Percentiles rank a stretch among this genome's conserved stretches.
Conservation (phyloP, 1,139 yeast genomes). For the Yamadazyma buinensis region DNA sequence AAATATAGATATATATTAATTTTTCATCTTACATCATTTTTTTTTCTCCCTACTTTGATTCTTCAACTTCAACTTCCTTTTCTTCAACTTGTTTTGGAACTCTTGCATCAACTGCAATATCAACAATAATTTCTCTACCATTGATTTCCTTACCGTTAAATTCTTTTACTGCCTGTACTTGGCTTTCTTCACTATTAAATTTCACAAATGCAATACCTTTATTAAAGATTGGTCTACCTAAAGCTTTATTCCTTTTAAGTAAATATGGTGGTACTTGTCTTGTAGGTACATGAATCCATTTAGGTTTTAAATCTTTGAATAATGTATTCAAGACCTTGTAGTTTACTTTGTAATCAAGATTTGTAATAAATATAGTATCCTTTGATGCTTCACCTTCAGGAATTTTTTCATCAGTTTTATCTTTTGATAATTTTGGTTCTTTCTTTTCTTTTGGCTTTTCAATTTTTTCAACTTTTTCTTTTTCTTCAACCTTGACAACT, state of each 20-base stretch:
- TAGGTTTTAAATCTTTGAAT: conserved; percentile 46
- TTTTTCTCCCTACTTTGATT: no score
- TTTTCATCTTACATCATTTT: neutral
- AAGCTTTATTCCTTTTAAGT: conserved; percentile 34
- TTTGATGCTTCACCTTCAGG: conserved; percentile 56
- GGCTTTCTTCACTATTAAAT: conserved; percentile 45
- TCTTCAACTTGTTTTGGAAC: conserved; percentile 25
- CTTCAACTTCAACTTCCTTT: conserved; percentile 5
- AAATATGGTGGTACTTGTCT: conserved; percentile 40
- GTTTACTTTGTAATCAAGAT: conserved; percentile 48
- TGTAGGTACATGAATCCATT: conserved; percentile 57
- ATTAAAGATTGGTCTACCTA: conserved; percentile 44
- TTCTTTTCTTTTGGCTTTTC: conserved; percentile 2
- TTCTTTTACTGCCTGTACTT: conserved; percentile 46
- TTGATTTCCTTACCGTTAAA: conserved; percentile 50
- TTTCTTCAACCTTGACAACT: conserved; percentile 1
- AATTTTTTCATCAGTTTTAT: conserved; percentile 17
- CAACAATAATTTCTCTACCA: conserved; percentile 53
- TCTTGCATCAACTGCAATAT: conserved; percentile 53
- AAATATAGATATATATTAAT: no score
- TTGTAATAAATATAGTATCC: conserved; percentile 56
- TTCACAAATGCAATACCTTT: conserved; percentile 65
- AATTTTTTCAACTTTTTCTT: neutral
- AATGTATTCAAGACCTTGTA: conserved; percentile 40
- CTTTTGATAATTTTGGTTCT: conserved; percentile 11